phyloP scores from a whole-genome alignment of 345 rosid genomes.

The Brassica juncea region DNA sequence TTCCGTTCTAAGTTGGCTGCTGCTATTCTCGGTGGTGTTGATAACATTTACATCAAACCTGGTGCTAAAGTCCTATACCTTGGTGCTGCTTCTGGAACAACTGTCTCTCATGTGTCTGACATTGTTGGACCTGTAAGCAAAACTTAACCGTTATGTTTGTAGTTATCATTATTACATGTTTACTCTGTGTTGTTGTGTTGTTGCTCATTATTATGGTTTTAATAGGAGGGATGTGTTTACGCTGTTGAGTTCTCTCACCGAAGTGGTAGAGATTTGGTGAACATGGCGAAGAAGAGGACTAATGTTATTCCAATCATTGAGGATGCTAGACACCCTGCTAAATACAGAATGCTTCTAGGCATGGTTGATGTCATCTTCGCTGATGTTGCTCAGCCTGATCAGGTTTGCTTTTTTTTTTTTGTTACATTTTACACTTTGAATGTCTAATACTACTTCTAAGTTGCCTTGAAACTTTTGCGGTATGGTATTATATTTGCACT shows the following conservation, averaged over 20 bases:
- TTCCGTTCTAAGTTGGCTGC: conserved; percentile 97
- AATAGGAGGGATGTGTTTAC: conserved; percentile 83
- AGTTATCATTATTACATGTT: background rate
- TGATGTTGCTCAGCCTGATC: conserved; percentile 99
- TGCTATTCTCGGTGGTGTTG: conserved; percentile 98
- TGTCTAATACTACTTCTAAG: background rate
- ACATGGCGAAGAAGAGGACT: conserved; percentile 98
- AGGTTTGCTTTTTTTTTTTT: conserved; percentile 54
- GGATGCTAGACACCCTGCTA: conserved; percentile 97
- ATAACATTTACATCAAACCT: conserved; percentile 91
- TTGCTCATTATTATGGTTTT: background rate
- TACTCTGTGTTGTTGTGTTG: background rate
- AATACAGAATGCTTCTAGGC: conserved; percentile 95
- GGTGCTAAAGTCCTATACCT: conserved; percentile 95
- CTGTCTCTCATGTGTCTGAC: conserved; percentile 98
- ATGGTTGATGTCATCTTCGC: conserved; percentile 99
- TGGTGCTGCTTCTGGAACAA: conserved; percentile 99
- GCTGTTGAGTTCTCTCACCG: conserved; percentile 97
- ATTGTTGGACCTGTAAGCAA: conserved; percentile 89
- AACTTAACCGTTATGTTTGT: background rate
- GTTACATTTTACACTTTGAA: background rate
- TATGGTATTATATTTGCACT: background rate
- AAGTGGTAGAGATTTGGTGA: conserved; percentile 97
- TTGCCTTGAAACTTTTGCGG: background rate
- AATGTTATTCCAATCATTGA: conserved; percentile 95